Evolutionary conservation across 108 stramenopile genomes (phyloP).

Genomic region (Cyclotella choctawhatcheeana): DNA sequence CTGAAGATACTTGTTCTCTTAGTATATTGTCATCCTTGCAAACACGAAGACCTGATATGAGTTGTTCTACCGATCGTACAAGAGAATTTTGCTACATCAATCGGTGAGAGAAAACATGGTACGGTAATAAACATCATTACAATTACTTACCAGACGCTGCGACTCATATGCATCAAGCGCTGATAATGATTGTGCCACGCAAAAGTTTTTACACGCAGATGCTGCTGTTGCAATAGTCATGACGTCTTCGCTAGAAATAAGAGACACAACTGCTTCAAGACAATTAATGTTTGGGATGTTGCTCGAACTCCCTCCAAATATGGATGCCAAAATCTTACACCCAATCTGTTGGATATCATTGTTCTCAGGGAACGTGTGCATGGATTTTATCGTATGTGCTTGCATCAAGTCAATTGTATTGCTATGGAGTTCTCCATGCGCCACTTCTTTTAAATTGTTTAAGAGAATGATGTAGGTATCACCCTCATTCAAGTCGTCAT

Average conservation of each 20-base stretch:
- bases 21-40: conserved; percentile 7
- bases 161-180: conserved; percentile 2
- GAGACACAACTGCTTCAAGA: conserved; percentile 10
- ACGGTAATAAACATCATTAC: background rate
- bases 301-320: conserved; percentile 10
- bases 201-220: conserved; percentile 24
- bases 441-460: conserved; percentile 18
- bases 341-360: conserved; percentile 24
- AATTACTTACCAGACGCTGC: conserved; percentile 12
- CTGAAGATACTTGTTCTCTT: conserved; percentile 24
- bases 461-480: conserved; percentile 13
- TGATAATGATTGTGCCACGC: background rate
- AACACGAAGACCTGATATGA: conserved; percentile 3
- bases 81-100: conserved; percentile 8
- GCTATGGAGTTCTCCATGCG: background rate
- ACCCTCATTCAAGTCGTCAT: conserved; percentile 9
- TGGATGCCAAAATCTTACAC: conserved; percentile 30
- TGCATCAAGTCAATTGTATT: conserved; percentile 6
- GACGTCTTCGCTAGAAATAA: conserved; percentile 8
- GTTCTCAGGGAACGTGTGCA: conserved; percentile 25
- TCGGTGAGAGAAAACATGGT: background rate
- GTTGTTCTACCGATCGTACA: conserved; percentile 7
- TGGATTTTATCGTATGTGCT: conserved; percentile 9
- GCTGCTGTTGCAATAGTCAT: conserved; percentile 19
- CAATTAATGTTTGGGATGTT: background rate